These are phyloP conservation scores for Corchorus olitorius DNA, from an alignment of 345 rosid genomes.

Conservation along the genomic window DNA sequence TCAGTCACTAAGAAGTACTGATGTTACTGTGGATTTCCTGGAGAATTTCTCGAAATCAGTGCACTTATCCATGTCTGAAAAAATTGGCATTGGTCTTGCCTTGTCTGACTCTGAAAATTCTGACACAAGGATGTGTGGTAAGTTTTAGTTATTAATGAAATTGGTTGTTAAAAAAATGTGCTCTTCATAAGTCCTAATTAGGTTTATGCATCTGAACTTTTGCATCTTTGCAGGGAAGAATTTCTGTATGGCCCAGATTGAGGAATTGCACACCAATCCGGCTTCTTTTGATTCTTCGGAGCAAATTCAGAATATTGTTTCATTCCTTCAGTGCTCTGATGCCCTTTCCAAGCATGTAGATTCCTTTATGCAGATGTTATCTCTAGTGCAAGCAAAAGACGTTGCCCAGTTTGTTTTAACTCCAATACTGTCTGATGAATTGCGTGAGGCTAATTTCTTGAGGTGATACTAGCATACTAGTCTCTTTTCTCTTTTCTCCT, in stretches of 20 bases:
- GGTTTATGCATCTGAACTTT: neutral
- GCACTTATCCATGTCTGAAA: conserved; percentile 63
- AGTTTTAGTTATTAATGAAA: conserved; percentile 21
- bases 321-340: conserved; percentile 76
- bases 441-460: conserved; percentile 51
- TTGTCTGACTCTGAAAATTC: conserved; percentile 59
- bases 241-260: conserved; percentile 65
- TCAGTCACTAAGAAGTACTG: conserved; percentile 50
- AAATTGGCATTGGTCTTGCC: conserved; percentile 72
- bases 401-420: conserved; percentile 49
- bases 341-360: conserved; percentile 75
- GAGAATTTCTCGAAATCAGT: conserved; percentile 48
- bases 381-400: conserved; percentile 59
- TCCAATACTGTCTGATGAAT: conserved; percentile 64
- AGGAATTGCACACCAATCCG: conserved; percentile 55
- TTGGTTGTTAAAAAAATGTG: neutral
- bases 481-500: conserved; percentile 7
- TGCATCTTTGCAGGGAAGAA: conserved; percentile 57
- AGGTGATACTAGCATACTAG: conserved; percentile 43
- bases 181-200: neutral
- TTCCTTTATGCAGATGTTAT: conserved; percentile 65
- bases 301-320: conserved; percentile 67
- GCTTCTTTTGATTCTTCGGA: conserved; percentile 52
- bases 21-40: conserved; percentile 48
- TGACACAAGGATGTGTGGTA: conserved; percentile 56